Evolutionary conservation across 495 filamentous ascomycete genomes (phyloP).

Genomic region (Aspergillus affinis): DNA sequence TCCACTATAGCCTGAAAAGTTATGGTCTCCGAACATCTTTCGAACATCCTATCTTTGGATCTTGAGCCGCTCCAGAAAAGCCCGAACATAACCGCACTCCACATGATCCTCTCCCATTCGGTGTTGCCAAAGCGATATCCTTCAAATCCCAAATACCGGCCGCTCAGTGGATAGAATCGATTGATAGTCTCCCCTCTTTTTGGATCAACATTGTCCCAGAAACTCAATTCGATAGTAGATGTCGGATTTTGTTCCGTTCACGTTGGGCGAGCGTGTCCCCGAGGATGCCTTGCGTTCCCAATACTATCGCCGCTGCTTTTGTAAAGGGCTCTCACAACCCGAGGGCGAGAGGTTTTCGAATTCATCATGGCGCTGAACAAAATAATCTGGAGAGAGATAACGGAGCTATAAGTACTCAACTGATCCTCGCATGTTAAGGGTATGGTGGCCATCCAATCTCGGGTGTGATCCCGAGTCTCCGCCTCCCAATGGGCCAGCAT

Average conservation of each 20-base stretch:
- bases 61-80: conserved; percentile 21
- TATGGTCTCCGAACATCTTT: conserved; percentile 24
- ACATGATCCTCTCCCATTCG: conserved; percentile 30
- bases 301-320: neutral
- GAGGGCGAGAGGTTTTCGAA: neutral
- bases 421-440: neutral
- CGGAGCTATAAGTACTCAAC: neutral
- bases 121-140: conserved; percentile 25
- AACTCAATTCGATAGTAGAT: conserved; percentile 25
- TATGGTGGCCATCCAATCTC: neutral
- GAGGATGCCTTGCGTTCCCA: neutral
- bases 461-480: neutral
- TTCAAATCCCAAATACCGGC: conserved; percentile 8
- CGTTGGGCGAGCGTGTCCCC: neutral
- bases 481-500: neutral
- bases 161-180: conserved; percentile 26
- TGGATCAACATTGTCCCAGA: conserved; percentile 31
- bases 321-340: neutral
- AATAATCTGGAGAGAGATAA: neutral
- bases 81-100: conserved; percentile 30
- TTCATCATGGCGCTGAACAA: neutral
- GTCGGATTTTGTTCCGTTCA: conserved; percentile 15
- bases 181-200: conserved; percentile 26
- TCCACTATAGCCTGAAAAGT: conserved; percentile 29
- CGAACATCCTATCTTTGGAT: conserved; percentile 24